Percentiles rank a stretch among this genome's conserved stretches.
Conservation (phyloP, 495 filamentous ascomycete genomes). For the Trichodelitschia bisporula region DNA sequence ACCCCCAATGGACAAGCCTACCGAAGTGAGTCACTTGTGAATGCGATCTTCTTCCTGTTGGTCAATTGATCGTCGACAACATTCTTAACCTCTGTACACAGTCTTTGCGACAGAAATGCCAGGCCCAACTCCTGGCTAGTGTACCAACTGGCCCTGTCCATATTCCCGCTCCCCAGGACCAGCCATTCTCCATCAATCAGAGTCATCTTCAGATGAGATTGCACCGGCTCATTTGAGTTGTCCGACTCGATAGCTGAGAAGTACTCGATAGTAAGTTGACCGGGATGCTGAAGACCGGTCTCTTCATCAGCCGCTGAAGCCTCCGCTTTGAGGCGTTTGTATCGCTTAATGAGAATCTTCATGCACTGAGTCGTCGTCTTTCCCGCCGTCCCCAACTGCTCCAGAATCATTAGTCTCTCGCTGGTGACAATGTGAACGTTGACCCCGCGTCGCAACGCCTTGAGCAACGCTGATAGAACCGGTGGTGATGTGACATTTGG, state of each 20-base stretch:
- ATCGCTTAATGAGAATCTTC: slow-evolving; percentile 23
- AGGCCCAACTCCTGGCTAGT: slow-evolving; percentile 58
- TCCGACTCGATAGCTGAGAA: slow-evolving; percentile 14
- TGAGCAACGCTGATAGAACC: slow-evolving; percentile 27
- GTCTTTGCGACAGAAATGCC: slow-evolving; percentile 29
- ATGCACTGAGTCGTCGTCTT: slow-evolving; percentile 36
- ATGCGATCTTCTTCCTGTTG: no score
- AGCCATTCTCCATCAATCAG: slow-evolving; percentile 33
- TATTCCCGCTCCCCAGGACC: slow-evolving; percentile 48
- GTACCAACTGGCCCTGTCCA: slow-evolving; percentile 54
- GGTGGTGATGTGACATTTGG: slow-evolving; percentile 42
- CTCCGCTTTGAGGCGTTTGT: slow-evolving; percentile 10
- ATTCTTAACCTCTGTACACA: no score
- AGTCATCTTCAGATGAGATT: slow-evolving; percentile 46
- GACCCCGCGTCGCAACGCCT: slow-evolving; percentile 27
- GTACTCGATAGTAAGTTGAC: slow-evolving; percentile 22
- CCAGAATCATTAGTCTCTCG: slow-evolving; percentile 41
- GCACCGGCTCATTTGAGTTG: slow-evolving; percentile 23
- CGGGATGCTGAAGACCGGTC: background rate
- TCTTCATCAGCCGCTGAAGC: slow-evolving; percentile 4
- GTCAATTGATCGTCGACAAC: no score
- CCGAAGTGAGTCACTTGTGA: no score
- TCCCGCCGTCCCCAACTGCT: slow-evolving; percentile 46
- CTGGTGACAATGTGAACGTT: slow-evolving; percentile 37
- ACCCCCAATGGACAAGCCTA: no score